Evolutionary conservation across 257 asterid genomes (phyloP).

Genomic region (Rubia yunnanensis): DNA sequence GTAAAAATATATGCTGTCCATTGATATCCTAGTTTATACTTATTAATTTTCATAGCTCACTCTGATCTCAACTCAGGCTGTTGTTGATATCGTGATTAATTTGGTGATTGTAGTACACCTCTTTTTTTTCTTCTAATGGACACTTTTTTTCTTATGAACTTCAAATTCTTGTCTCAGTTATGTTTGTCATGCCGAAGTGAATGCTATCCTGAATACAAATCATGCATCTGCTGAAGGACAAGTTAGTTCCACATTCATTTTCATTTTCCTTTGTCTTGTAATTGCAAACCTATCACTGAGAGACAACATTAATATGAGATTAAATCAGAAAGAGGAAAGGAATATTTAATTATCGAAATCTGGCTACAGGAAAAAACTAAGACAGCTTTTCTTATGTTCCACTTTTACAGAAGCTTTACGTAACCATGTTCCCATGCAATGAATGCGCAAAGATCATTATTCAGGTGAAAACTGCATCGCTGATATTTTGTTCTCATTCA

Average conservation of each 20-base stretch:
- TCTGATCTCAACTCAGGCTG: background rate
- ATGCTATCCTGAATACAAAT: conserved; percentile 86
- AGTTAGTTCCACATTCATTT: conserved; percentile 33
- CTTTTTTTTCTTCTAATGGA: background rate
- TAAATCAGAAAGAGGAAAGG: background rate
- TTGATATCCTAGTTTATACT: background rate
- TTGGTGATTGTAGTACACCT: background rate
- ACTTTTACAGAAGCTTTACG: conserved; percentile 70
- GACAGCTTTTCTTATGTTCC: background rate
- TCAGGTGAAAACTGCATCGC: conserved; percentile 42
- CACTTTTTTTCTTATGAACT: background rate
- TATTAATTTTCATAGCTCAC: background rate
- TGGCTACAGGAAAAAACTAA: background rate
- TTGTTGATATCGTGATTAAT: background rate
- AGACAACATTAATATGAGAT: background rate
- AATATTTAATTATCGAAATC: background rate
- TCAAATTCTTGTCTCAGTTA: conserved; percentile 37
- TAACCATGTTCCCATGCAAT: conserved; percentile 94
- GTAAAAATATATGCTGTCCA: background rate
- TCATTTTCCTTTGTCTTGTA: background rate
- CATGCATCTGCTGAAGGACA: conserved; percentile 96
- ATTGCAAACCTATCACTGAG: conserved; percentile 4
- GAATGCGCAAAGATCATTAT: conserved; percentile 90
- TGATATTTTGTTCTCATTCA: background rate
- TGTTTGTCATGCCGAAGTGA: conserved; percentile 96